Percentiles rank a stretch among this genome's conserved stretches.
These are phyloP conservation scores for Camellia japonica DNA, from an alignment of 148 eudicot genomes.

Conservation along the genomic window DNA sequence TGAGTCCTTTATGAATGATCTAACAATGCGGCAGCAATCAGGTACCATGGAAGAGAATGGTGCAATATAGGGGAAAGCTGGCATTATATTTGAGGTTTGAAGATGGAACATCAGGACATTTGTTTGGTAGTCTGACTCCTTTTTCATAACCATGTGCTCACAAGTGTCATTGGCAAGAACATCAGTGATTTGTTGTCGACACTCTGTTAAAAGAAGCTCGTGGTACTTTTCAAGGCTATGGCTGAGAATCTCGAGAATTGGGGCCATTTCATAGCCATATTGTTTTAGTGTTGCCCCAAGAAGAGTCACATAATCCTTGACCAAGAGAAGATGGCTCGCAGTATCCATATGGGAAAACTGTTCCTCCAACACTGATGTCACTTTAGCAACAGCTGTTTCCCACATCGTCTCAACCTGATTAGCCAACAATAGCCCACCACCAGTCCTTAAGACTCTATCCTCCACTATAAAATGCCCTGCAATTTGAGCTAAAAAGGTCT, in stretches of 20 bases:
- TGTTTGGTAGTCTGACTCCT: conserved; percentile 77
- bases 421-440: conserved; percentile 66
- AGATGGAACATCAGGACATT: conserved; percentile 74
- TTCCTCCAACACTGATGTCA: conserved; percentile 60
- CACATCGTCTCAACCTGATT: conserved; percentile 93
- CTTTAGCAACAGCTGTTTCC: conserved; percentile 75
- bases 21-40: conserved; percentile 73
- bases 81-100: conserved; percentile 84
- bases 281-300: conserved; percentile 74
- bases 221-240: conserved; percentile 74
- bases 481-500: conserved; percentile 66
- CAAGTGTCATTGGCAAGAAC: conserved; percentile 55
- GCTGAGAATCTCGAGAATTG: conserved; percentile 60
- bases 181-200: conserved; percentile 63
- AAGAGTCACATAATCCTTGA: conserved; percentile 90
- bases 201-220: conserved; percentile 75
- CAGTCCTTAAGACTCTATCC: conserved; percentile 86
- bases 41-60: conserved; percentile 94
- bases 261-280: conserved; percentile 70
- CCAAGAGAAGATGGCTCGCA: conserved; percentile 65
- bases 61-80: conserved; percentile 91
- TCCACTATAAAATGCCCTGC: conserved; percentile 90
- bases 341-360: conserved; percentile 64
- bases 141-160: conserved; percentile 80
- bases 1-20: conserved; percentile 79